Evolutionary conservation across 1,284 basidiomycete genomes (phyloP).

Genomic region (Termitomyces sp.): DNA sequence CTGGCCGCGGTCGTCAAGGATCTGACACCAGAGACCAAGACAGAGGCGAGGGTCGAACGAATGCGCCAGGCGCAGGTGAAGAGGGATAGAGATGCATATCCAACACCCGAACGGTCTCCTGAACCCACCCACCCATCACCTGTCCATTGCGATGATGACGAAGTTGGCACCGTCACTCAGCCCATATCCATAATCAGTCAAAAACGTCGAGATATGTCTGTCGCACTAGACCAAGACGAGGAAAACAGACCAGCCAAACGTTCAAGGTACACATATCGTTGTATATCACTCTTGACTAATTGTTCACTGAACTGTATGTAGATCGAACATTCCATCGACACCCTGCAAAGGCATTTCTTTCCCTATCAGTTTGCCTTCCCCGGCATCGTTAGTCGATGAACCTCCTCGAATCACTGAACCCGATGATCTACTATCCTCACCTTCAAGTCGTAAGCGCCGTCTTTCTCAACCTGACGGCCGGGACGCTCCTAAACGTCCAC

Average conservation of each 20-base stretch:
- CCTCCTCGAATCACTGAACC: background rate
- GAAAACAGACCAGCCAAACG: background rate
- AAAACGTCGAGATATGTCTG: conserved; percentile 6
- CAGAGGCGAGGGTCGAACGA: conserved; percentile 10
- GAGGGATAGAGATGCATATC: conserved; percentile 14
- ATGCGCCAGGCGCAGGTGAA: background rate
- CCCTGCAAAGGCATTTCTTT: conserved; percentile 1
- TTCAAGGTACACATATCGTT: background rate
- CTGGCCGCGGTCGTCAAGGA: conserved; percentile 25
- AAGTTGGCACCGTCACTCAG: background rate
- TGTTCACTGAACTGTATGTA: background rate
- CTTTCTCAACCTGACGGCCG: conserved; percentile 26
- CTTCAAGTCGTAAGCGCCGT: conserved; percentile 25
- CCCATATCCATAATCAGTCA: background rate
- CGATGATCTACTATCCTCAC: background rate
- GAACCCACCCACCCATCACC: conserved; percentile 1
- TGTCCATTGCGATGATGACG: background rate
- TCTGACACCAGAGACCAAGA: conserved; percentile 19
- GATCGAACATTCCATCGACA: background rate
- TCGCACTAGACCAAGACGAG: background rate
- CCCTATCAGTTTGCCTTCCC: conserved; percentile 10
- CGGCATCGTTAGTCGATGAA: conserved; percentile 6
- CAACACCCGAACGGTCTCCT: conserved; percentile 19
- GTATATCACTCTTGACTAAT: background rate
- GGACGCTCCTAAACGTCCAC: conserved; percentile 21